These are phyloP conservation scores for Tulasnella sp. DNA, from an alignment of 768 basidiomycete genomes.

Conservation along the genomic window DNA sequence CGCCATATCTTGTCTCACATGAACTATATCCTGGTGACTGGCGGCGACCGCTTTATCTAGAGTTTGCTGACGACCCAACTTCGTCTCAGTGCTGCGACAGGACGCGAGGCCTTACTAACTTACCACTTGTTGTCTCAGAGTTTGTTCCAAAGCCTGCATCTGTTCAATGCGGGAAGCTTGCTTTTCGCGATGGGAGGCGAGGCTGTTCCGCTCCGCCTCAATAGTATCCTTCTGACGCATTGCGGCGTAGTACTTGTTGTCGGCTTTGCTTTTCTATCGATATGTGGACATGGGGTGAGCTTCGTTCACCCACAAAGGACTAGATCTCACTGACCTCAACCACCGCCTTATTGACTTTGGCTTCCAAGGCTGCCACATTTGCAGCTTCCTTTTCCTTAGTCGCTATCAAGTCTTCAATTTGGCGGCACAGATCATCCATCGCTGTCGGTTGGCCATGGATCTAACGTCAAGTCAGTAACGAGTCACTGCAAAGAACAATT, in stretches of 20 bases:
- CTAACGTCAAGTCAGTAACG: neutral
- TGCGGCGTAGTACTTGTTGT: constrained; percentile 87
- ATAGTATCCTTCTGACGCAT: constrained; percentile 84
- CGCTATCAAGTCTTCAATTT: constrained; percentile 28
- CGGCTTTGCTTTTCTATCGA: constrained; percentile 82
- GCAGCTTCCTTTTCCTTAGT: constrained; percentile 71
- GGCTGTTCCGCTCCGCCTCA: constrained; percentile 63
- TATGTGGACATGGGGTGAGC: neutral
- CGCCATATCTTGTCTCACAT: neutral
- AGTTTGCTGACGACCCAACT: constrained; percentile 29
- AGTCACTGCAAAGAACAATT: neutral
- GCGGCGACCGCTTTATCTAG: constrained; percentile 42
- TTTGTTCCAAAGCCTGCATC: constrained; percentile 55
- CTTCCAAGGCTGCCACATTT: constrained; percentile 67
- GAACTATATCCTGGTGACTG: neutral
- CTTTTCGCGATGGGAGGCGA: constrained; percentile 49
- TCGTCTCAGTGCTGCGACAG: neutral
- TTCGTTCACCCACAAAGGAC: neutral
- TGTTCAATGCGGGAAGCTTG: constrained; percentile 59
- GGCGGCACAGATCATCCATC: constrained; percentile 71
- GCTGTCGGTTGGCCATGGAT: constrained; percentile 1
- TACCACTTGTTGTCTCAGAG: constrained; percentile 52
- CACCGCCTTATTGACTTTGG: constrained; percentile 52
- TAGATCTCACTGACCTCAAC: constrained; percentile 53
- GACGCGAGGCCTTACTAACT: constrained; percentile 26